Base-by-base conservation (phyloP, 169 alveolate species). In the Theileria sp. region DNA sequence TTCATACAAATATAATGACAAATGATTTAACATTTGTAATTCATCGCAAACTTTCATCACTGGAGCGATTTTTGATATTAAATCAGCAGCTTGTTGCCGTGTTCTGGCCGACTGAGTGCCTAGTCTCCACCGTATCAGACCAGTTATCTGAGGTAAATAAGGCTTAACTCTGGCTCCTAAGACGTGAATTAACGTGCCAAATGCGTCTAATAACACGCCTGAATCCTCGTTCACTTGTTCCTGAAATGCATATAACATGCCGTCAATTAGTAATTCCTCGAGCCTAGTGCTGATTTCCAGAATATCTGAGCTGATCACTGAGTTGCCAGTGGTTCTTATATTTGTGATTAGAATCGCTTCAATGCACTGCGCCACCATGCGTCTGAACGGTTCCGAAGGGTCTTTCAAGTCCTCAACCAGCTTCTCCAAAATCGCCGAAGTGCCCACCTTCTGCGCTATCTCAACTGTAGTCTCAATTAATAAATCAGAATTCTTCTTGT, bases 61-160 rank as follows among this genome's bases (percentile, higher is more conserved):
- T 34, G 91, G 92, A 0, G 99, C 99, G 13, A 98, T 96, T 71
- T 98, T 93, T 17, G 98, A 93, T 13, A 98, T 95, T 54, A 98
- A 92, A 87, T 98, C 99, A 0, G 99, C 99, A 21, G 99, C 99
- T 85, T 97, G 98, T 88, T 98, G 98, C 71, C 99, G 93, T 30
- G 98, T 97, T 67, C 96, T 94, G 17, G 99, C 98, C 36, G 98
- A 93, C 26, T 98, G 97, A 50, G 98, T 96, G 56, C 95, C 95
- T 51, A 97, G 93, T 84, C 99, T 94, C 99, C 99, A 97, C 78
- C 98, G 93, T 62, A 98, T 95, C 44, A 97, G 96, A n/a, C 99
- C 99, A 51, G 99, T 97, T 38, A 98, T 96, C 87, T 97, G 97
- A 5, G 99, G 98, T 73, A 98, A 86, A 87, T 98, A 97, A 0